Evolutionary conservation across 257 asterid genomes (phyloP).

Genomic region (Galeopsis tetrahit): DNA sequence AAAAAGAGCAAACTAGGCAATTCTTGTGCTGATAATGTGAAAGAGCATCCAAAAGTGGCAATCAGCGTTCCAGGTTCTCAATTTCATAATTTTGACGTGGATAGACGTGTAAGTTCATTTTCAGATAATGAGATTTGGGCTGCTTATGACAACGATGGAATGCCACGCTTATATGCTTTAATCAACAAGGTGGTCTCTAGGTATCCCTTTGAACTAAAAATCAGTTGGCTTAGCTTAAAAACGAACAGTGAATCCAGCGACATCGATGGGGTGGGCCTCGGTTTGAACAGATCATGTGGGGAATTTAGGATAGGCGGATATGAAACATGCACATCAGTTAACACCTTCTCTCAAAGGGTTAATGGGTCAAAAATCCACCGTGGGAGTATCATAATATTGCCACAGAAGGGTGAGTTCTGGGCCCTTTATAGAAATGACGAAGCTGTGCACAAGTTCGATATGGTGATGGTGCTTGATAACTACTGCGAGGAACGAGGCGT

Average conservation of each 20-base stretch:
- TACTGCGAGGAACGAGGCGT: slow-evolving; percentile 56
- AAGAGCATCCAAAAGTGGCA: slow-evolving; percentile 31
- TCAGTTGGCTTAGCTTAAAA: slow-evolving; percentile 72
- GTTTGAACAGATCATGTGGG: slow-evolving; percentile 69
- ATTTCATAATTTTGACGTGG: slow-evolving; percentile 66
- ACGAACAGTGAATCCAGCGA: slow-evolving; percentile 56
- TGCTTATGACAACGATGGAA: slow-evolving; percentile 73
- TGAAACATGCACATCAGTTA: slow-evolving; percentile 48
- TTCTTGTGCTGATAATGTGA: slow-evolving; percentile 35
- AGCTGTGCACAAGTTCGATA: slow-evolving; percentile 60
- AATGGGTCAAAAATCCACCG: slow-evolving; percentile 52
- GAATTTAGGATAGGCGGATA: slow-evolving; percentile 59
- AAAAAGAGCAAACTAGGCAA: slow-evolving; percentile 55
- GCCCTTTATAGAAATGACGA: slow-evolving; percentile 64
- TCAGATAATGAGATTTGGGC: slow-evolving; percentile 80
- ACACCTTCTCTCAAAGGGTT: slow-evolving; percentile 68
- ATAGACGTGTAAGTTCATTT: slow-evolving; percentile 58
- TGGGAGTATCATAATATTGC: slow-evolving; percentile 54
- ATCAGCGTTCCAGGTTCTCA: slow-evolving; percentile 78
- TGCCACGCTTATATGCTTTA: slow-evolving; percentile 79
- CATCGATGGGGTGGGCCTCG: slow-evolving; percentile 58
- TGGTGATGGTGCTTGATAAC: slow-evolving; percentile 57
- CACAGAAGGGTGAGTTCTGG: slow-evolving; percentile 70
- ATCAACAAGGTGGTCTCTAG: slow-evolving; percentile 62
- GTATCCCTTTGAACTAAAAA: slow-evolving; percentile 63